Percentiles rank a stretch among this genome's conserved stretches.
Evolutionary conservation across 2,329 filamentous ascomycete species (phyloP).

Genomic region (Macrophomina phaseolina): DNA sequence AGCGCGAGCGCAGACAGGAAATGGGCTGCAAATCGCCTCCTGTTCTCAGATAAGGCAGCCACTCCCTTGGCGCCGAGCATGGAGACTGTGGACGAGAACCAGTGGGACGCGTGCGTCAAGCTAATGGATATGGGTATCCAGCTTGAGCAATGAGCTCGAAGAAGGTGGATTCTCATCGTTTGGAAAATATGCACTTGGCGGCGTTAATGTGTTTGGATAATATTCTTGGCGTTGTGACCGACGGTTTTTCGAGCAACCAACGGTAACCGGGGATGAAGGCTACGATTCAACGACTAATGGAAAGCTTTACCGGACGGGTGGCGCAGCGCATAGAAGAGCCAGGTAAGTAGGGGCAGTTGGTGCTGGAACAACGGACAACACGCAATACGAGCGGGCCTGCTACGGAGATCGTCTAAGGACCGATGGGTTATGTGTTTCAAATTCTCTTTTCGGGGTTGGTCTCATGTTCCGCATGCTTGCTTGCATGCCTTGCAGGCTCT

Average conservation of each 20-base stretch:
- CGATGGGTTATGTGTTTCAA: background rate
- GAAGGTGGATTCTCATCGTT: background rate
- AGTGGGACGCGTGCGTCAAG: slow-evolving; percentile 16
- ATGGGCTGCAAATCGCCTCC: slow-evolving; percentile 5
- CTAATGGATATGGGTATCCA: slow-evolving; percentile 14
- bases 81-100: slow-evolving; percentile 13
- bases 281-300: background rate
- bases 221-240: background rate
- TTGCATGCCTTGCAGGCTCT: background rate
- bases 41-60: slow-evolving; percentile 11
- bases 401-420: background rate
- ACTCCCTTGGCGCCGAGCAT: slow-evolving; percentile 11
- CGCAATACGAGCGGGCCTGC: background rate
- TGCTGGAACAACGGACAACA: background rate
- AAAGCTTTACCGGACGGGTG: background rate
- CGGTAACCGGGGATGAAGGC: background rate
- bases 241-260: background rate
- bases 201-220: background rate
- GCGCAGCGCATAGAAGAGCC: slow-evolving; percentile 1
- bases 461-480: background rate
- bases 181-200: background rate
- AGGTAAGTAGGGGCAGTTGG: background rate
- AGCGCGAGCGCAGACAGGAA: background rate
- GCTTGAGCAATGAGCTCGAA: slow-evolving; percentile 9
- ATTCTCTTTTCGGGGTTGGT: background rate